Conservation (phyloP, 768 basidiomycete species). For the Boletus patriciae region DNA sequence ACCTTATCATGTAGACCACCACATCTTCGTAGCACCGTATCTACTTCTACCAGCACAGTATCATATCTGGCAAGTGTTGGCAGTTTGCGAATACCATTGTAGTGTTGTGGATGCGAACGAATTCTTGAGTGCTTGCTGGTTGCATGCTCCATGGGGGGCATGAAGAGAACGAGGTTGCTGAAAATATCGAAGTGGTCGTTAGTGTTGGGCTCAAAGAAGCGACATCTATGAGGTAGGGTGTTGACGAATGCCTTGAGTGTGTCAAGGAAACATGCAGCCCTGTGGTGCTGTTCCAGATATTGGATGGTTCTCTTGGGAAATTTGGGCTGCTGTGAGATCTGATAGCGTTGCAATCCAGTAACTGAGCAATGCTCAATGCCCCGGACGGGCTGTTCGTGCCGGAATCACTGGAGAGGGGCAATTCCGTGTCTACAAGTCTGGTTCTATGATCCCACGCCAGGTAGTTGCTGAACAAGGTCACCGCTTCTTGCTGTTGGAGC, state of each 20-base stretch:
- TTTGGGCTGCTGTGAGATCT: neutral
- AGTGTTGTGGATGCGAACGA: neutral
- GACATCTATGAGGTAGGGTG: neutral
- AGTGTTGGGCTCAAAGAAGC: neutral
- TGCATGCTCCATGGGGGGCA: neutral
- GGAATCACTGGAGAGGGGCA: too few species aligned
- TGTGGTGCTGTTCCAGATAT: neutral
- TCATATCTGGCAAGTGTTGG: neutral
- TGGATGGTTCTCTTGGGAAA: too few species aligned
- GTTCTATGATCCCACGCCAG: neutral
- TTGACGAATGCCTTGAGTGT: neutral
- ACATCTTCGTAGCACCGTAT: neutral
- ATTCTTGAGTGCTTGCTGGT: neutral
- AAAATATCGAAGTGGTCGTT: neutral
- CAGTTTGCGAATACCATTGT: neutral
- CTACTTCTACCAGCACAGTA: neutral
- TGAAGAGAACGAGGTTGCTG: neutral
- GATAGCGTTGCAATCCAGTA: neutral
- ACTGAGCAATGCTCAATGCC: too few species aligned
- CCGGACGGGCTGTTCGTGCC: too few species aligned
- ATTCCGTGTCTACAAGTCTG: too few species aligned
- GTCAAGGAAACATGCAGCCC: neutral
- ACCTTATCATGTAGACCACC: neutral
- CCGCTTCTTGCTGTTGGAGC: neutral
- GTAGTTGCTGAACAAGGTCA: neutral